Conservation (phyloP, 768 basidiomycete species). For the Termitomyces sp. region DNA sequence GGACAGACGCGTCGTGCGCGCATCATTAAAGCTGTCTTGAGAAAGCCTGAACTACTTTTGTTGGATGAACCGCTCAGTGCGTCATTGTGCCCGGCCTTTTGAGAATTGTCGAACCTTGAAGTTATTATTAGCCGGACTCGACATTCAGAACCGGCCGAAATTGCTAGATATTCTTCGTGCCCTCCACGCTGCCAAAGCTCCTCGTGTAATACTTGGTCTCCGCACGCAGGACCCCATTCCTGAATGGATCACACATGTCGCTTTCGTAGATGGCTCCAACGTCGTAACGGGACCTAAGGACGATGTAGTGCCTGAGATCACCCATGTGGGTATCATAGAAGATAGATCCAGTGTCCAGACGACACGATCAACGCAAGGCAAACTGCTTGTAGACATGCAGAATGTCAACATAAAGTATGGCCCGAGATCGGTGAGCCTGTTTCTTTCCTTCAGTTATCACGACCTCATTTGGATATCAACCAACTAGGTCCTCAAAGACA, state of each 20-base stretch:
- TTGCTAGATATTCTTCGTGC: slow-evolving; percentile 39
- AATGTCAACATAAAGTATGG: slow-evolving; percentile 71
- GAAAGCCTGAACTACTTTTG: slow-evolving; percentile 65
- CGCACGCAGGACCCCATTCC: slow-evolving; percentile 70
- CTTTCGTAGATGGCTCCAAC: slow-evolving; percentile 40
- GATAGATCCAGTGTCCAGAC: neutral
- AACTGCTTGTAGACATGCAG: slow-evolving; percentile 50
- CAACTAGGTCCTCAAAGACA: slow-evolving; percentile 62
- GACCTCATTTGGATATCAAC: neutral
- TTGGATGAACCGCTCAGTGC: slow-evolving; percentile 91
- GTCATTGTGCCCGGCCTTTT: slow-evolving; percentile 18
- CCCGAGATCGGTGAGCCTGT: slow-evolving; percentile 42
- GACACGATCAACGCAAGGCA: neutral
- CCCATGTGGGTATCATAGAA: neutral
- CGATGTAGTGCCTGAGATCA: slow-evolving; percentile 26
- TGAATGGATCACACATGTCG: slow-evolving; percentile 67
- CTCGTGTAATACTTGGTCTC: slow-evolving; percentile 32
- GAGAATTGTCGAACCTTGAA: neutral
- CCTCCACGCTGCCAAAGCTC: slow-evolving; percentile 15
- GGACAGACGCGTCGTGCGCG: slow-evolving; percentile 88
- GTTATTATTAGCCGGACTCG: slow-evolving; percentile 64
- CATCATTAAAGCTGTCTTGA: slow-evolving; percentile 71
- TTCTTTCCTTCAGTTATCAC: neutral
- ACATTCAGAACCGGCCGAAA: slow-evolving; percentile 50
- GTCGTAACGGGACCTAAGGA: slow-evolving; percentile 48